Conservation (phyloP, 768 basidiomycete genomes). For the Cytidiella melzeri region DNA sequence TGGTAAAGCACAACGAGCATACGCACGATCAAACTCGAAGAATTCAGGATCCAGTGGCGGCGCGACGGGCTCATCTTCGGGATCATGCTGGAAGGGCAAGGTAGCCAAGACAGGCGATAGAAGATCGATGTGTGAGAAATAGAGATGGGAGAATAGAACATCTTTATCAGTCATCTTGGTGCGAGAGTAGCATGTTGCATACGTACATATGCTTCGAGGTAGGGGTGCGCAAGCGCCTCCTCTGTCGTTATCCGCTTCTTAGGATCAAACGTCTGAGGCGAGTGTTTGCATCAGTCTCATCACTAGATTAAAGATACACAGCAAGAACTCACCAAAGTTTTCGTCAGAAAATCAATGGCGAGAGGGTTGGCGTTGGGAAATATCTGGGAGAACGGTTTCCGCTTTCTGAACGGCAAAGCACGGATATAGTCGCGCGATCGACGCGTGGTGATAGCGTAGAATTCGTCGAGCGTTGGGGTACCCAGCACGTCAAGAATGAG, state of each 20-base stretch:
- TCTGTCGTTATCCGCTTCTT: conserved; percentile 96
- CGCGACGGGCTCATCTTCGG: conserved; percentile 93
- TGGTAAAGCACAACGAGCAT: background rate
- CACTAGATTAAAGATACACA: background rate
- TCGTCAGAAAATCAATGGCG: conserved; percentile 74
- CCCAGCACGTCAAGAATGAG: conserved; percentile 96
- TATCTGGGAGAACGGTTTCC: conserved; percentile 70
- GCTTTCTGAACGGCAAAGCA: conserved; percentile 89
- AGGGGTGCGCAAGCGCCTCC: conserved; percentile 91
- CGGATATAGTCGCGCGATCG: conserved; percentile 94
- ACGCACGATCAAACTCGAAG: conserved; percentile 93
- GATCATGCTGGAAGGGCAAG: conserved; percentile 61
- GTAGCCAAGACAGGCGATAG: background rate
- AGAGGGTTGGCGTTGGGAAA: conserved; percentile 89
- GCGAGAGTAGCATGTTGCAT: background rate
- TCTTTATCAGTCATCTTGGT: background rate
- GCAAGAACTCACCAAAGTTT: conserved; percentile 58
- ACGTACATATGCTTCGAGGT: conserved; percentile 86
- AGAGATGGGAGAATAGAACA: conserved; percentile 1
- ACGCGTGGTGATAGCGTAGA: conserved; percentile 91
- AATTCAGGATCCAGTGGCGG: conserved; percentile 94
- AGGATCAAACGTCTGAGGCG: conserved; percentile 83
- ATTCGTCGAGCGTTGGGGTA: conserved; percentile 95
- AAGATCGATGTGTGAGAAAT: background rate
- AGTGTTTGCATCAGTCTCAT: background rate